Evolutionary conservation across 768 basidiomycete genomes (phyloP).

Genomic region (Kwoniella mangroviensis): DNA sequence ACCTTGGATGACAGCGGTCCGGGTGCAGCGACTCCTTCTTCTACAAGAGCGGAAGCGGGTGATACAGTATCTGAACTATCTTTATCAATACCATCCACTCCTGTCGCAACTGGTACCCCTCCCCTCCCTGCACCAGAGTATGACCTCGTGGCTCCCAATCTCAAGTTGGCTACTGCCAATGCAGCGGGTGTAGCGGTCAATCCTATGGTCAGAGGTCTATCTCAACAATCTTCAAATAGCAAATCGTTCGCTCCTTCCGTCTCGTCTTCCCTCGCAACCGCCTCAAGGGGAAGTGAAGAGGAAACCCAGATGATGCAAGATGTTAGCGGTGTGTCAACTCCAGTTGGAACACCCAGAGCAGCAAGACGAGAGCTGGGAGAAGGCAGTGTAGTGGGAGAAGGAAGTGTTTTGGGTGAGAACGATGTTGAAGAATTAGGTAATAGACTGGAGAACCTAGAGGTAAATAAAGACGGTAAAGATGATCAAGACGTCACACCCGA

Average conservation of each 20-base stretch:
- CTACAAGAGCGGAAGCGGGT: slow-evolving; percentile 48
- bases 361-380: slow-evolving; percentile 38
- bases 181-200: slow-evolving; percentile 12
- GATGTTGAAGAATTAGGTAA: slow-evolving; percentile 24
- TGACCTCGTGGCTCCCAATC: slow-evolving; percentile 41
- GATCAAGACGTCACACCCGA: slow-evolving; percentile 32
- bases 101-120: slow-evolving; percentile 27
- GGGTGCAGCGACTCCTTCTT: slow-evolving; percentile 48
- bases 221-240: slow-evolving; percentile 14
- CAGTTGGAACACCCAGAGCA: slow-evolving; percentile 45
- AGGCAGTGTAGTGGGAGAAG: slow-evolving; percentile 27
- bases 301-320: slow-evolving; percentile 41
- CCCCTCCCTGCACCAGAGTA: slow-evolving; percentile 34
- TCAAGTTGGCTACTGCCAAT: slow-evolving; percentile 32
- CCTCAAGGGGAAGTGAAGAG: slow-evolving; percentile 34
- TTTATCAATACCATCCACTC: slow-evolving; percentile 40
- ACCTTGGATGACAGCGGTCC: slow-evolving; percentile 30
- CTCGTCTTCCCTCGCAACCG: slow-evolving; percentile 21
- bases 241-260: slow-evolving; percentile 24
- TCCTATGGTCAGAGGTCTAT: slow-evolving; percentile 27
- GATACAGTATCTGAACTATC: slow-evolving; percentile 38
- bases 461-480: slow-evolving; percentile 12
- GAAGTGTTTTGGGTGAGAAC: slow-evolving; percentile 29
- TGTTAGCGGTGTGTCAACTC: slow-evolving; percentile 49
- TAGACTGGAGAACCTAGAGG: slow-evolving; percentile 22